phyloP scores from a whole-genome alignment of 1,284 basidiomycete genomes.

The Pseudozyma sp. region DNA sequence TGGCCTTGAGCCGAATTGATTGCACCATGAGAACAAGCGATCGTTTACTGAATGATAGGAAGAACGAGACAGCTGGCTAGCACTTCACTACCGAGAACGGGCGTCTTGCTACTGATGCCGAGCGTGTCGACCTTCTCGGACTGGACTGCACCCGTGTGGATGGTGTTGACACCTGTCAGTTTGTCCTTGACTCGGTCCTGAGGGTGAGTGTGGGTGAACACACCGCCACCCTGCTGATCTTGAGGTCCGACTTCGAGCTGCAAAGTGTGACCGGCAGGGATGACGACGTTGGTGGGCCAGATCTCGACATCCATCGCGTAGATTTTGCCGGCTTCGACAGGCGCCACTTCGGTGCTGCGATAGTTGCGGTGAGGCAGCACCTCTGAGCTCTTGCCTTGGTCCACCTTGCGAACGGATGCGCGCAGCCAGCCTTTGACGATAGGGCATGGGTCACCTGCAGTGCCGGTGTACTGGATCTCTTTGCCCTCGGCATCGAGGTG shows the following conservation, averaged over 20 bases:
- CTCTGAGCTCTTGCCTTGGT: conserved; percentile 38
- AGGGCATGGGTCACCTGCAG: conserved; percentile 66
- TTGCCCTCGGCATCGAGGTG: conserved; percentile 65
- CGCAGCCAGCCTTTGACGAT: conserved; percentile 68
- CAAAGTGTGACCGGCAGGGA: conserved; percentile 57
- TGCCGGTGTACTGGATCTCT: conserved; percentile 67
- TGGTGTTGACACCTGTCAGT: conserved; percentile 17
- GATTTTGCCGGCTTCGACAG: conserved; percentile 46
- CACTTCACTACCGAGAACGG: conserved; percentile 15
- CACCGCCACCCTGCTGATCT: conserved; percentile 31
- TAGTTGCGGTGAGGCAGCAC: conserved; percentile 65
- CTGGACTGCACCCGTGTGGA: conserved; percentile 11
- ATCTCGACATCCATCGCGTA: conserved; percentile 65
- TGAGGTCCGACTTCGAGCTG: conserved; percentile 60
- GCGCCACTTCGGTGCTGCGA: conserved; percentile 53
- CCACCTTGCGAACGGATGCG: conserved; percentile 62
- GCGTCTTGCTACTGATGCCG: conserved; percentile 21
- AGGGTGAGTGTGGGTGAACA: conserved; percentile 25
- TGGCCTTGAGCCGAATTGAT: too few relatives aligned
- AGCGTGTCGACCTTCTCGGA: conserved; percentile 5
- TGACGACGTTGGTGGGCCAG: conserved; percentile 67
- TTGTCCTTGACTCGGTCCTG: conserved; percentile 14
- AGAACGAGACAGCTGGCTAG: conserved; percentile 22
- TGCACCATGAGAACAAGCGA: background rate
- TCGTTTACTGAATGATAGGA: conserved; percentile 9